phyloP scores from a whole-genome alignment of 495 filamentous ascomycete genomes.

The Hyaloscypha bicolor region DNA sequence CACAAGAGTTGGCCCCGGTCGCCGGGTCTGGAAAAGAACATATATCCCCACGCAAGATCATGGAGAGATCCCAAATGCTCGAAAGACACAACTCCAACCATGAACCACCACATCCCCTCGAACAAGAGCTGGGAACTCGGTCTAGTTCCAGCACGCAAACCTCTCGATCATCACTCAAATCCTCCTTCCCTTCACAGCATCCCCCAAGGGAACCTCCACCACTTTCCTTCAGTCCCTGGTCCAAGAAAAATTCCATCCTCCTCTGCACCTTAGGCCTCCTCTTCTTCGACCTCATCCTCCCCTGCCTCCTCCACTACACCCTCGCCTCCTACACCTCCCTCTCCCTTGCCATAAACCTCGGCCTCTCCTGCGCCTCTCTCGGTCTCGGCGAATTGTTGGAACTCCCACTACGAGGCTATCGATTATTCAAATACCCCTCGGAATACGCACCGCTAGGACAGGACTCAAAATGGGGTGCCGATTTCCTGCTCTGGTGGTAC shows the following conservation, averaged over 20 bases:
- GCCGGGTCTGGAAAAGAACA: too few relatives aligned
- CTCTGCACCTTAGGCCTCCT: conserved; percentile 14
- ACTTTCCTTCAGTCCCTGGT: conserved; percentile 14
- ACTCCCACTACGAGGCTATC: conserved; percentile 18
- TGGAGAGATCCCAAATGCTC: too few relatives aligned
- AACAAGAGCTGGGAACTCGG: background rate
- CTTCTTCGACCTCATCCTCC: conserved; percentile 22
- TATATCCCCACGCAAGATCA: too few relatives aligned
- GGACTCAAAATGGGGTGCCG: conserved; percentile 17
- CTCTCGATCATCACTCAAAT: background rate
- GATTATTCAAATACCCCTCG: conserved; percentile 1
- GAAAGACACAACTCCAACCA: background rate
- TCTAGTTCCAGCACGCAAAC: background rate
- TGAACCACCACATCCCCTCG: background rate
- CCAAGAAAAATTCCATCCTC: conserved; percentile 15
- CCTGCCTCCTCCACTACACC: conserved; percentile 21
- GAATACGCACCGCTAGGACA: conserved; percentile 18
- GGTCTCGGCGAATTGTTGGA: conserved; percentile 18
- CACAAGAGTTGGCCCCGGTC: too few relatives aligned
- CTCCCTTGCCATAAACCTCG: conserved; percentile 15
- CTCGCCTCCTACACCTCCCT: conserved; percentile 8
- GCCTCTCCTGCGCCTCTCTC: conserved; percentile 16
- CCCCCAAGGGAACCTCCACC: background rate
- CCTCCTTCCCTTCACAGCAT: background rate
- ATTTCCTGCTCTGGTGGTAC: conserved; percentile 25